Evolutionary conservation across 768 basidiomycete genomes (phyloP).

Genomic region (Podaxis sp.): DNA sequence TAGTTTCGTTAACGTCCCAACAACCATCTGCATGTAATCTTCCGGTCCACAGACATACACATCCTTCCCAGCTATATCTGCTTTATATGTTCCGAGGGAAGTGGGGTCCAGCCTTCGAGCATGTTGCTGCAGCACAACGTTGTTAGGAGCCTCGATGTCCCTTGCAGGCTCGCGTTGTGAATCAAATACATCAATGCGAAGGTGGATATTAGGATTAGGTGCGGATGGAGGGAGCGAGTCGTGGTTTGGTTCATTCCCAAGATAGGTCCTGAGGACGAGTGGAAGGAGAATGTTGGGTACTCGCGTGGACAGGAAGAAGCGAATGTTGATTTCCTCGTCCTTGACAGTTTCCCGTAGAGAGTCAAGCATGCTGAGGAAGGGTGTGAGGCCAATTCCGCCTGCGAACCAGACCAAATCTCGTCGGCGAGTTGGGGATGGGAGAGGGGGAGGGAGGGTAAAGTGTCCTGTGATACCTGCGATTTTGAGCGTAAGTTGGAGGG

Average conservation of each 20-base stretch:
- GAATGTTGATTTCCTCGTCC: conserved; percentile 31
- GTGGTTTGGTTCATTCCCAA: not conserved
- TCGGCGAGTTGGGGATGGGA: conserved; percentile 1
- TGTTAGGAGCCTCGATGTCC: conserved; percentile 1
- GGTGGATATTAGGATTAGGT: conserved; percentile 14
- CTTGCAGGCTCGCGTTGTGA: conserved; percentile 4
- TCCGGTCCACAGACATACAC: conserved; percentile 49
- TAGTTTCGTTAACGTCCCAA: conserved; percentile 27
- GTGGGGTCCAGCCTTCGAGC: conserved; percentile 19
- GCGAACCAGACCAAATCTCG: conserved; percentile 50
- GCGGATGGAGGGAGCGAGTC: not conserved
- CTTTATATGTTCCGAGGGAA: conserved; percentile 15
- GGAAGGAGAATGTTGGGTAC: conserved; percentile 49
- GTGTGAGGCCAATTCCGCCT: conserved; percentile 63
- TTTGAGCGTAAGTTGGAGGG: conserved; percentile 35
- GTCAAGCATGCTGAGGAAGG: conserved; percentile 52
- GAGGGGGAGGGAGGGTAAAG: conserved; percentile 30
- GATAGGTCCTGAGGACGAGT: conserved; percentile 31
- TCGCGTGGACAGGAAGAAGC: conserved; percentile 44
- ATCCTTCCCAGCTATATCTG: conserved; percentile 20
- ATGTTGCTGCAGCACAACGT: conserved; percentile 14
- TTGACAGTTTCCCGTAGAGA: conserved; percentile 13
- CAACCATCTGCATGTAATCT: conserved; percentile 35
- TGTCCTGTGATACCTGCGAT: conserved; percentile 52
- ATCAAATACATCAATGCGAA: conserved; percentile 40